These are phyloP conservation scores for Arachis monticola DNA, from an alignment of 331 rosid species.

Conservation along the genomic window DNA sequence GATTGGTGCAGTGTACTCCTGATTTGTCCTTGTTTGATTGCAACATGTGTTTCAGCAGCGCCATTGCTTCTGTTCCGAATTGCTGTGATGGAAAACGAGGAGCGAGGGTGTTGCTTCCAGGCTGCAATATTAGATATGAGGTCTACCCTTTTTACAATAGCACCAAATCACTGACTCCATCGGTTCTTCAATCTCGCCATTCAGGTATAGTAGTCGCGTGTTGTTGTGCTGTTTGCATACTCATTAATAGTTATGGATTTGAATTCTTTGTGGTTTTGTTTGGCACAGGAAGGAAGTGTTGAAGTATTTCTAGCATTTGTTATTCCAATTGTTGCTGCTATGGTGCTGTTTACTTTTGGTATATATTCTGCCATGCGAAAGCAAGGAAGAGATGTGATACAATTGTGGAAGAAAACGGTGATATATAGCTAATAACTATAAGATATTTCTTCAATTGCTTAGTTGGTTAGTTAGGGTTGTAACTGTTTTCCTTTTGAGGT, in stretches of 20 bases:
- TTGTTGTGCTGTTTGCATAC: background rate
- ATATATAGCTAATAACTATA: background rate
- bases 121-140: slow-evolving; percentile 45
- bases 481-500: background rate
- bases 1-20: slow-evolving; percentile 49
- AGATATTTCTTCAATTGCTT: background rate
- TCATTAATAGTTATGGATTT: background rate
- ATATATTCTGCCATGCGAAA: slow-evolving; percentile 41
- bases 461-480: background rate
- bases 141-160: slow-evolving; percentile 40
- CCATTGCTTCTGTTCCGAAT: slow-evolving; percentile 43
- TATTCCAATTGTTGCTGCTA: slow-evolving; percentile 45
- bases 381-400: slow-evolving; percentile 33
- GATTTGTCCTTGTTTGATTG: slow-evolving; percentile 40
- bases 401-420: slow-evolving; percentile 32
- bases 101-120: slow-evolving; percentile 39
- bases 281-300: slow-evolving; percentile 38
- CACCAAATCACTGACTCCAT: background rate
- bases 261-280: background rate
- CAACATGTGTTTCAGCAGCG: slow-evolving; percentile 44
- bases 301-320: slow-evolving; percentile 37
- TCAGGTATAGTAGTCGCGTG: slow-evolving; percentile 27
- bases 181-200: slow-evolving; percentile 30
- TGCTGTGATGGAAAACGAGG: slow-evolving; percentile 49
- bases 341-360: slow-evolving; percentile 45